Percentiles rank a stretch among this genome's conserved stretches.
phyloP scores from a whole-genome alignment of 768 basidiomycete species.

The Tephrocybe sp. region DNA sequence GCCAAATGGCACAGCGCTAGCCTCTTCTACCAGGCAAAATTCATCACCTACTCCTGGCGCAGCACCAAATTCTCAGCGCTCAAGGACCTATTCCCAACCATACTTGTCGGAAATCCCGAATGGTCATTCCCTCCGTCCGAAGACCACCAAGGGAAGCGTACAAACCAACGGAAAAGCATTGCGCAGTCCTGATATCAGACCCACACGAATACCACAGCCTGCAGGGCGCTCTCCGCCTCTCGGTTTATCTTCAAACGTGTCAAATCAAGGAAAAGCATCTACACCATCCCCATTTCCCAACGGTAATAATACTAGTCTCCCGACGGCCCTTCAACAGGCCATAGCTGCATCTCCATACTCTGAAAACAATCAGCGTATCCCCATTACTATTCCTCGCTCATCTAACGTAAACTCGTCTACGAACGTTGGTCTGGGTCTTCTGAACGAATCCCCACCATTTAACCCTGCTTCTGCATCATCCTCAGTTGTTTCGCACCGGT shows the following conservation, averaged over 20 bases:
- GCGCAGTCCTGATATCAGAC: conserved; percentile 39
- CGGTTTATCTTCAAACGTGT: conserved; percentile 18
- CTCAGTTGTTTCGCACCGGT: conserved; percentile 34
- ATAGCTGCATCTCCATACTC: background rate
- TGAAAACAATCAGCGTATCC: conserved; percentile 6
- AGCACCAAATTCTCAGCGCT: conserved; percentile 37
- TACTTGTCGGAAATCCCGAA: conserved; percentile 38
- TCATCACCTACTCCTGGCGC: conserved; percentile 17
- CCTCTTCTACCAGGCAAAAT: conserved; percentile 27
- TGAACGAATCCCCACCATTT: conserved; percentile 69
- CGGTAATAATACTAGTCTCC: conserved; percentile 11
- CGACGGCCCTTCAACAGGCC: conserved; percentile 10
- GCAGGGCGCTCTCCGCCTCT: conserved; percentile 24
- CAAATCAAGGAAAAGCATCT: conserved; percentile 16
- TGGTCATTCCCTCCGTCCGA: conserved; percentile 26
- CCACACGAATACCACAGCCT: conserved; percentile 52
- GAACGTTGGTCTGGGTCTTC: conserved; percentile 37
- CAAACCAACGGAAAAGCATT: conserved; percentile 40
- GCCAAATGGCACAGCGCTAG: conserved; percentile 24
- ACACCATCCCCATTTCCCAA: conserved; percentile 15
- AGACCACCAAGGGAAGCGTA: conserved; percentile 21
- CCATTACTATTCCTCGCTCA: conserved; percentile 1
- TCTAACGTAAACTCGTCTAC: conserved; percentile 2
- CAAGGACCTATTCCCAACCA: conserved; percentile 67
- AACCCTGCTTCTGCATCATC: conserved; percentile 42